Evolutionary conservation across 2,329 filamentous ascomycete genomes (phyloP).

Genomic region (Beauveria asiatica): DNA sequence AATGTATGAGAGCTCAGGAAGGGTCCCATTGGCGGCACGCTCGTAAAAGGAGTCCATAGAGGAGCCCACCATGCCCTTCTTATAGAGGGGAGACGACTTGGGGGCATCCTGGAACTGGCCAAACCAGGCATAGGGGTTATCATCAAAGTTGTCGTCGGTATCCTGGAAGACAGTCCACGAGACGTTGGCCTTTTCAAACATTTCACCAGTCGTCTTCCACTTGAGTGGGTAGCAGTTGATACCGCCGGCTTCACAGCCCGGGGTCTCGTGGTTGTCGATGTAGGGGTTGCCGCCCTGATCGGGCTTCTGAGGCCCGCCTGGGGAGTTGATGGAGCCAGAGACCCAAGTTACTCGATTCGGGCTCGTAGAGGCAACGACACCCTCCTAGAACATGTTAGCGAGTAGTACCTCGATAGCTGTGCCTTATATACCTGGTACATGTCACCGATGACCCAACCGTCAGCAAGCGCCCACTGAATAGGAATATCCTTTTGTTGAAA

Average conservation of each 20-base stretch:
- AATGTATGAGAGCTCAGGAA: slow-evolving; percentile 44
- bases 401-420: slow-evolving; percentile 31
- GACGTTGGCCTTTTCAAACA: slow-evolving; percentile 38
- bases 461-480: slow-evolving; percentile 45
- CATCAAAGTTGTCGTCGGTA: slow-evolving; percentile 41
- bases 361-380: slow-evolving; percentile 41
- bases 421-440: slow-evolving; percentile 36
- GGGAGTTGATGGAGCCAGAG: slow-evolving; percentile 42
- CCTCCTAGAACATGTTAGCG: slow-evolving; percentile 27
- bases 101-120: slow-evolving; percentile 40
- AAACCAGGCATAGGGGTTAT: slow-evolving; percentile 47
- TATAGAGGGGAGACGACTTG: slow-evolving; percentile 30
- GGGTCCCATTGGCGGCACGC: slow-evolving; percentile 39
- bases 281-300: slow-evolving; percentile 35
- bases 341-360: slow-evolving; percentile 44
- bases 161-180: slow-evolving; percentile 44
- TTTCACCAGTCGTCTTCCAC: slow-evolving; percentile 43
- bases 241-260: slow-evolving; percentile 31
- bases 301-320: slow-evolving; percentile 32
- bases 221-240: slow-evolving; percentile 45
- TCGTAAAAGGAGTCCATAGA: slow-evolving; percentile 41
- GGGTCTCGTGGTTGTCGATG: slow-evolving; percentile 42
- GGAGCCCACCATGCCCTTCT: slow-evolving; percentile 38
- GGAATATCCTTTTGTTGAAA: slow-evolving; percentile 44
- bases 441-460: slow-evolving; percentile 45